A percentile compares a stretch with the other conserved stretches of the same genome.
Evolutionary conservation across 257 asterid species (phyloP).

Genomic region (Solanum verrucosum): DNA sequence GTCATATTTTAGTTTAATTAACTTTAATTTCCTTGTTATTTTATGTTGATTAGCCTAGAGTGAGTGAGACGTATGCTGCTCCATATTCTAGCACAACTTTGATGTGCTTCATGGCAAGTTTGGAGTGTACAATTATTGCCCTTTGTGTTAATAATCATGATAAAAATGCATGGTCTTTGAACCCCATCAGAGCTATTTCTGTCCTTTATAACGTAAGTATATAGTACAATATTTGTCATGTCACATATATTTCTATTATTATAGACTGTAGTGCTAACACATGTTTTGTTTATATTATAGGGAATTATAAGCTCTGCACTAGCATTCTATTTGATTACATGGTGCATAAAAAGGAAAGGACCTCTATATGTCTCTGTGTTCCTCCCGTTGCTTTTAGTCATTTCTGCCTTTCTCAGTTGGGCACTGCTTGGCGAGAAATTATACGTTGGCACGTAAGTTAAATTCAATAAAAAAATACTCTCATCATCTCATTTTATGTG

Average conservation of each 20-base stretch:
- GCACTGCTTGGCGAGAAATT: constrained; percentile 56
- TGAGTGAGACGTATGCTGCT: constrained; percentile 46
- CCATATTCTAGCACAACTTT: constrained; percentile 75
- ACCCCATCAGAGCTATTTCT: constrained; percentile 53
- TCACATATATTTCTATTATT: background rate
- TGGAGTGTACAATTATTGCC: constrained; percentile 55
- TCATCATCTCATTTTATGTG: background rate
- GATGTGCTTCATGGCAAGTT: constrained; percentile 62
- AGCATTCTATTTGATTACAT: constrained; percentile 53
- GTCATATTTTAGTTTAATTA: background rate
- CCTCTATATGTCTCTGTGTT: constrained; percentile 77
- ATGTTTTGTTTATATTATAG: constrained; percentile 11
- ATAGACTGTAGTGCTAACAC: too few species aligned
- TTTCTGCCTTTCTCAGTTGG: constrained; percentile 85
- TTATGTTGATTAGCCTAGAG: constrained; percentile 30
- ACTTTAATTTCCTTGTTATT: background rate
- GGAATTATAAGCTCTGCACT: constrained; percentile 69
- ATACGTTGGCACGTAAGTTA: constrained; percentile 55
- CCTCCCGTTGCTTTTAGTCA: constrained; percentile 67
- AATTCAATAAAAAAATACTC: background rate
- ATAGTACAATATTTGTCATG: background rate
- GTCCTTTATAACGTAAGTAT: constrained; percentile 44
- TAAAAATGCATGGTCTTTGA: constrained; percentile 59
- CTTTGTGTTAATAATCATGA: constrained; percentile 43
- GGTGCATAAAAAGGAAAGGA: constrained; percentile 74